Evolutionary conservation across 495 filamentous ascomycete species (phyloP), one percentile per base, ranked within the genome.

Genomic region (Talaromyces liani): DNA sequence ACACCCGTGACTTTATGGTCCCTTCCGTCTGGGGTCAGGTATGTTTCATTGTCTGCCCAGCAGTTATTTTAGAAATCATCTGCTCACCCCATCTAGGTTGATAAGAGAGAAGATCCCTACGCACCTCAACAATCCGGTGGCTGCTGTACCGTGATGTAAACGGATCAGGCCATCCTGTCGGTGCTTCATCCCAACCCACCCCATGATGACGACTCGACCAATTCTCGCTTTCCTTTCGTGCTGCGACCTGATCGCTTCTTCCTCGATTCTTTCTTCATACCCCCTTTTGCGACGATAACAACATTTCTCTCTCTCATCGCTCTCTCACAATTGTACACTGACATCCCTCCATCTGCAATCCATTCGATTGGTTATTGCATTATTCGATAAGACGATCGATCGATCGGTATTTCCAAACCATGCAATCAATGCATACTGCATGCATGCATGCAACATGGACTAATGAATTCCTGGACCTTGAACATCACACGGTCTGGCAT

Each of bases 1-100:
- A 88, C 75, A 97, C 94, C 67, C 91, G 91, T 77, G 94, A 98
- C 74, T 98, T 93, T 75, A 98, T 98, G 94, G 94, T 98, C 66
- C 94, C 94, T 60, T 93, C 90, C 58, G 87, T 95, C 73, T 98
- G 95, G 94, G 94, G 95, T 65, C 82, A 85, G 65, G 92, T 98
- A 83, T 75, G 87, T 70, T 51, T 54, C 27, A 49, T 56, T 31
- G 18, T 18, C 18, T 39, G 1, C 29, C 69, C 31, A 57, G 63
- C 59, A 31, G 41, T 61, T 22, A 16, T 20, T 33, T 61, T 34
- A 39, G 45, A 36, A 20, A 39, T 55, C 59, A 57, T 64, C 20
- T 36, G 25, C 55, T 64, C 22, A 64, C 63, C 14, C 14, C 57
- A 53, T 59, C 2, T 71, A 91, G 88, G 85, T 90, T 64, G 91